phyloP scores from a whole-genome alignment of 192 early-diverging fungal genomes.

The Coemansia guatemalensis region DNA sequence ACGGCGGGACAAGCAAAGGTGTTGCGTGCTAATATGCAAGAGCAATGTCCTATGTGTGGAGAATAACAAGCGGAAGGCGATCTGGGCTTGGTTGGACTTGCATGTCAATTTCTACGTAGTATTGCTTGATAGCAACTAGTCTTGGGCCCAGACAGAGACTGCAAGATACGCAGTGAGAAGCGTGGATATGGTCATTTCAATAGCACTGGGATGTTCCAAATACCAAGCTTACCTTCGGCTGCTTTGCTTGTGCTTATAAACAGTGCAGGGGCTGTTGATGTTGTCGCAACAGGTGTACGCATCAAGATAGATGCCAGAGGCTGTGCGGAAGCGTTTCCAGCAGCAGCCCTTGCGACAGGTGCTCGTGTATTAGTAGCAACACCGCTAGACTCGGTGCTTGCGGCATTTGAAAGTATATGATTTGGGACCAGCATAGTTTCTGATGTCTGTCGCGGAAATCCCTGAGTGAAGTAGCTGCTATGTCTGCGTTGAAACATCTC shows the following conservation, averaged over 20 bases:
- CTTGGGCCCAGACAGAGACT: not conserved
- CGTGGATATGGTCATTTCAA: too few relatives aligned
- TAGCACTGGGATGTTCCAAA: too few relatives aligned
- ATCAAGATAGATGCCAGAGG: not conserved
- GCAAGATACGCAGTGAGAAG: not conserved
- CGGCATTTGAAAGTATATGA: not conserved
- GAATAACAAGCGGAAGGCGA: not conserved
- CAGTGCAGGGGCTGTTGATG: conserved; percentile 40
- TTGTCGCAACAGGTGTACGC: conserved; percentile 24
- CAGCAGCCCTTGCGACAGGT: not conserved
- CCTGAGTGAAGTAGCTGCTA: not conserved
- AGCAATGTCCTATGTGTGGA: not conserved
- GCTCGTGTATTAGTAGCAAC: not conserved
- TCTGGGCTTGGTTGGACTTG: not conserved
- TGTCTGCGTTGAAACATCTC: conserved; percentile 14
- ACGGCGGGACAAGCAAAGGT: not conserved
- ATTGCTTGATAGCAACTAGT: not conserved
- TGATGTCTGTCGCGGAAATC: not conserved
- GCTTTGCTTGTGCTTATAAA: conserved; percentile 30
- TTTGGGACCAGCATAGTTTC: not conserved
- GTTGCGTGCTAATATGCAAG: not conserved
- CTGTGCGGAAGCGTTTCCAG: not conserved
- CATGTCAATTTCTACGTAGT: not conserved
- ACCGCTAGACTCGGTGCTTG: not conserved
- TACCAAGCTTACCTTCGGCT: conserved; percentile 20